Percentiles rank a stretch among this genome's conserved stretches.
phyloP scores from a whole-genome alignment of 1,139 yeast species.

The Meyerozyma elateridarum region DNA sequence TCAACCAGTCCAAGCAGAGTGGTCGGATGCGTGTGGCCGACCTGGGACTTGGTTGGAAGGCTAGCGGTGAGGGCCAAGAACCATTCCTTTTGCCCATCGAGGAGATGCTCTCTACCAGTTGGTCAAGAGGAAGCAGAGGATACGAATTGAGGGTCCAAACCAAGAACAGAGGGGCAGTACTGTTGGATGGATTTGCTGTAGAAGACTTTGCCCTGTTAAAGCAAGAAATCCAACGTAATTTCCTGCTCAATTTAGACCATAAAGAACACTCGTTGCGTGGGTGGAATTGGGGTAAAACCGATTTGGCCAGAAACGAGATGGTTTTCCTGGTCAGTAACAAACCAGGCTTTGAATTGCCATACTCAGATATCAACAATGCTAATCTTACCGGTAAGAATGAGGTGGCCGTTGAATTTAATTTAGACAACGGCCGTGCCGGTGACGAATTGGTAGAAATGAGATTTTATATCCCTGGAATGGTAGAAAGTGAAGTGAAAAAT shows the following conservation, averaged over 20 bases:
- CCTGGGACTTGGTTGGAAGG: conserved; percentile 97
- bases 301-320: conserved; percentile 87
- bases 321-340: conserved; percentile 81
- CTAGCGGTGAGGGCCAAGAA: conserved; percentile 53
- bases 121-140: conserved; percentile 95
- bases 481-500: conserved; percentile 44
- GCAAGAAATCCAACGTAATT: conserved; percentile 77
- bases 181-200: conserved; percentile 86
- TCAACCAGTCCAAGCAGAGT: conserved; percentile 75
- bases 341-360: conserved; percentile 91
- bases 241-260: conserved; percentile 67
- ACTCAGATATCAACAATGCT: conserved; percentile 73
- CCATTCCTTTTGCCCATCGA: conserved; percentile 86
- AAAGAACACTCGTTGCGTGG: conserved; percentile 93
- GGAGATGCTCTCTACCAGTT: conserved; percentile 71
- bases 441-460: conserved; percentile 95
- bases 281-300: conserved; percentile 98
- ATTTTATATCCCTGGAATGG: conserved; percentile 83
- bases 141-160: conserved; percentile 87
- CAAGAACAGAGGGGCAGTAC: conserved; percentile 78
- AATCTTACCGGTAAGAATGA: conserved; percentile 91
- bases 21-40: conserved; percentile 95
- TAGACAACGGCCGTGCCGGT: conserved; percentile 66
- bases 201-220: conserved; percentile 78
- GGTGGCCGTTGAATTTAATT: conserved; percentile 82